Conservation (phyloP, 1,284 basidiomycete species). For the Leccinum angustisporum region DNA sequence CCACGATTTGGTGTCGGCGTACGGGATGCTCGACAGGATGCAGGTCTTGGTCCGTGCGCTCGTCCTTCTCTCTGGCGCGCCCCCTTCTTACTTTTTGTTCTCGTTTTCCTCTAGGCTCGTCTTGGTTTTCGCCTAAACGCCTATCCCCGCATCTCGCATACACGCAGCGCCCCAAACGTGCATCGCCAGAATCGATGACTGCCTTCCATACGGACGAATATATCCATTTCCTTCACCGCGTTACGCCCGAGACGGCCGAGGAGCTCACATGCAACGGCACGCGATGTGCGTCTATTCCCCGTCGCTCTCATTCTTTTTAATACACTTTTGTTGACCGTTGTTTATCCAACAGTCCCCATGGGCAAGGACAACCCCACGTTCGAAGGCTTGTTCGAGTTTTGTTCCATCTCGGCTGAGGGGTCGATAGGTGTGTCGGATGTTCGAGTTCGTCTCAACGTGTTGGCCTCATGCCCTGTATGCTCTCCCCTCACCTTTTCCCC, state of each 20-base stretch:
- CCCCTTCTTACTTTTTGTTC: no score
- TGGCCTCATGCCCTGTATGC: neutral
- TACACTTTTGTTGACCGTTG: constrained; percentile 7
- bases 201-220: constrained; percentile 98
- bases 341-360: constrained; percentile 61
- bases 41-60: no score
- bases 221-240: constrained; percentile 84
- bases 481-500: neutral
- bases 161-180: no score
- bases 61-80: no score
- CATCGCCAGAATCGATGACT: constrained; percentile 68
- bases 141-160: no score
- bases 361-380: constrained; percentile 97
- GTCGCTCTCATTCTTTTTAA: neutral
- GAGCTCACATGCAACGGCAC: constrained; percentile 83
- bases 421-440: constrained; percentile 62
- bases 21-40: no score
- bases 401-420: constrained; percentile 94
- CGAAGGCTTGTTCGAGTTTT: constrained; percentile 96
- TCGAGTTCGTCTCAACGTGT: neutral
- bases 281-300: constrained; percentile 51
- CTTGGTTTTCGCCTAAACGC: no score
- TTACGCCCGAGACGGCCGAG: constrained; percentile 86
- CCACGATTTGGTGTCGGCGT: no score
- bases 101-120: no score